Conservation (phyloP, 768 basidiomycete species). For the button mushroom (Agaricus bisporus) region DNA sequence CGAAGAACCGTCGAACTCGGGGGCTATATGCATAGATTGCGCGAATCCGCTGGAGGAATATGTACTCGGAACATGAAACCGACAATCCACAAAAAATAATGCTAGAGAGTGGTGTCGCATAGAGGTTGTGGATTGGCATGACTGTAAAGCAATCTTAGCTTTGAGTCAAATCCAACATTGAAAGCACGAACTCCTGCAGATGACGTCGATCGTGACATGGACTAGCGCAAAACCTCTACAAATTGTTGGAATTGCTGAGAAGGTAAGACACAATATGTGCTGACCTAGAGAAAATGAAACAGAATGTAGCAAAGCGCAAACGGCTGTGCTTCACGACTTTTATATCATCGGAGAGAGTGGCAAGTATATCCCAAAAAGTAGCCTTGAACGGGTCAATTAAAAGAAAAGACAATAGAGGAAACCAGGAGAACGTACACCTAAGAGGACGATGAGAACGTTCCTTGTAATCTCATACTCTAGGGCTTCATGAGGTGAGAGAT, state of each 20-base stretch:
- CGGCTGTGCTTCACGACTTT: not conserved
- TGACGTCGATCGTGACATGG: not conserved
- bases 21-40: not conserved
- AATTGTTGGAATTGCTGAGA: not conserved
- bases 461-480: not conserved
- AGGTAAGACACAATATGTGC: not conserved
- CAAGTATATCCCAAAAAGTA: not conserved
- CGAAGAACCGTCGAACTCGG: not conserved
- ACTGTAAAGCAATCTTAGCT: not conserved
- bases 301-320: not conserved
- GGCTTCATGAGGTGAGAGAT: not conserved
- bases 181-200: not conserved
- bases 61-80: not conserved
- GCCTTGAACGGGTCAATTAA: not conserved
- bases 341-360: not conserved
- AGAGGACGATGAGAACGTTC: not conserved
- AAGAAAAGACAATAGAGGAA: not conserved
- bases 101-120: not conserved
- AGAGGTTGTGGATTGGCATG: not conserved
- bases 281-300: constrained; percentile 1
- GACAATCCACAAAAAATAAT: not conserved
- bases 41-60: not conserved
- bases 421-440: not conserved
- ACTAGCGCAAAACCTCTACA: not conserved
- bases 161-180: not conserved